Conservation (phyloP, 1,284 basidiomycete species). For the Neonothopanus nambi region DNA sequence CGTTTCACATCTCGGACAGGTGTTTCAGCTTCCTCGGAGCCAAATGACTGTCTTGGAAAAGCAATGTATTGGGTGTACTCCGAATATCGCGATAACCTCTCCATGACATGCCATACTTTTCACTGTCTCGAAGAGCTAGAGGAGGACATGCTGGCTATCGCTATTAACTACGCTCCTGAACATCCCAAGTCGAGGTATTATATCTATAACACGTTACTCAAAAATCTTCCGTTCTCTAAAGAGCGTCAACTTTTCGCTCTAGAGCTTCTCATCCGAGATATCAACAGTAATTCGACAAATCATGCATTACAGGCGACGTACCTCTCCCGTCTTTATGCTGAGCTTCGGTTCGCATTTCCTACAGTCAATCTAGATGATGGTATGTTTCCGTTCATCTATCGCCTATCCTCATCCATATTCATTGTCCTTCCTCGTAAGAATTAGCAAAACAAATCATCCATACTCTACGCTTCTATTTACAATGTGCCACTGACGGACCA, state of each 20-base stretch:
- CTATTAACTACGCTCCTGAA: background rate
- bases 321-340: background rate
- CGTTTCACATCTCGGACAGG: background rate
- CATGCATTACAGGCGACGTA: background rate
- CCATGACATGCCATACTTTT: constrained; percentile 1
- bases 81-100: constrained; percentile 6
- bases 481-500: background rate
- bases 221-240: background rate
- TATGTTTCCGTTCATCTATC: background rate
- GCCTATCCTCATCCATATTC: background rate
- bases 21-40: background rate
- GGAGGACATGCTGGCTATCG: constrained; percentile 4
- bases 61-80: constrained; percentile 5
- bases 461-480: background rate
- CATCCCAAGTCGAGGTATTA: constrained; percentile 1
- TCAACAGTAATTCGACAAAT: background rate
- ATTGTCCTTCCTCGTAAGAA: background rate
- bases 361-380: background rate
- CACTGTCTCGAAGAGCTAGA: constrained; percentile 9
- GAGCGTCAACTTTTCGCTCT: background rate
- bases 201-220: background rate
- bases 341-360: background rate
- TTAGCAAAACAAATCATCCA: background rate
- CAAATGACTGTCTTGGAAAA: constrained; percentile 1
- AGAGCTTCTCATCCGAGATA: constrained; percentile 1